Evolutionary conservation across 2,329 filamentous ascomycete genomes (phyloP), one percentile per base, ranked within the genome.

Genomic region (Lachnellula subtilissima): DNA sequence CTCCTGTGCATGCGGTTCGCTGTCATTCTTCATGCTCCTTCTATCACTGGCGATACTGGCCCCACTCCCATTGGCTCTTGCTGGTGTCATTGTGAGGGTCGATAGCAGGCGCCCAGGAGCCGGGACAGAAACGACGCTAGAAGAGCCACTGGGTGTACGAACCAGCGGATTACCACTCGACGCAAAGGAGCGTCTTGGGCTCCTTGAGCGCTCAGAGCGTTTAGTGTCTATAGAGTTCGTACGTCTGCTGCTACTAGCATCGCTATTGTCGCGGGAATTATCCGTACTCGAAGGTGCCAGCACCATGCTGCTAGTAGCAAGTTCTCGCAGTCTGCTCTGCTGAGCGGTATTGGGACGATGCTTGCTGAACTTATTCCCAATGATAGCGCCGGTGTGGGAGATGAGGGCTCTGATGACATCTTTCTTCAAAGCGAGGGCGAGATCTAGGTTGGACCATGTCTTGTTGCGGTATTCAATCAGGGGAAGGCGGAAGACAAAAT

Each of bases 391-490:
- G 0, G 93, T 92, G 69, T 99, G 94, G 1, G 90, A 94, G 66
- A 99, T 95, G 47, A 99, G 80, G 0, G 94, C 93, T 68, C 91
- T 89, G 69, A 96, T 90, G 56, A 97, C 89, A 48, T 96, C 92
- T 70, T 92, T 95, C 76, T 99, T 97, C 53, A 99, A 80, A 14
- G 91, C 88, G 48, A 97, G 79, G 0, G 93, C 92, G 9, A 99
- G 83, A 68, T 99, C 94, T 6, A 99, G 81, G 70, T 97, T 99
- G 6, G 91, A 97, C 94, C 94, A 99, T 8, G 92, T 97, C 78
- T 99, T 99, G 79, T 99, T 99, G 61, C 91, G 85, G 75, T 96
- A 97, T 71, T 99, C 94, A 48, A 99, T 86, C 2, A 89, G 88
- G 3, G 94, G 94, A 74, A 99, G 84, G 36, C 91, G 86, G 81